Percentiles rank a stretch among this genome's conserved stretches.
Conservation (phyloP, 495 filamentous ascomycete genomes). For the Penicillium antarcticum region DNA sequence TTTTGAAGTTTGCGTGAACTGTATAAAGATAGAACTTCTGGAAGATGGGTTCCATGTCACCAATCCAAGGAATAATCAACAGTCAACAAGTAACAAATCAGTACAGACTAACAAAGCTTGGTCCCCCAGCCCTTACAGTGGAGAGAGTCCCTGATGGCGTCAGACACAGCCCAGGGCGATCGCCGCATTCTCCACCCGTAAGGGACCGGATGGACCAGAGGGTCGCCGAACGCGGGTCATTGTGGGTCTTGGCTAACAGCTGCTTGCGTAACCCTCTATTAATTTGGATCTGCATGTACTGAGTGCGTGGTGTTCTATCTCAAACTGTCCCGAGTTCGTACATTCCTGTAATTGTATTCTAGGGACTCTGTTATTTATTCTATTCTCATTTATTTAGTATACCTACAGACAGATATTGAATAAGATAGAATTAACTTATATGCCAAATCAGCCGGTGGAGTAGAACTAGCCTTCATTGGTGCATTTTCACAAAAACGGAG, state of each 20-base stretch:
- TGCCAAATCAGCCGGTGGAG: too few species aligned
- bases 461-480: too few species aligned
- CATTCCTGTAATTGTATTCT: constrained; percentile 9
- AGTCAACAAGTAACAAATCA: too few species aligned
- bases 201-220: constrained; percentile 42
- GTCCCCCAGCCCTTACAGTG: constrained; percentile 10
- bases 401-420: too few species aligned
- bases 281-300: constrained; percentile 40
- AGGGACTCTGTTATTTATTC: too few species aligned
- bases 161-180: constrained; percentile 35
- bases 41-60: not conserved
- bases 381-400: too few species aligned
- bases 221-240: constrained; percentile 35
- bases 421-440: not conserved
- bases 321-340: constrained; percentile 13
- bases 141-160: constrained; percentile 26
- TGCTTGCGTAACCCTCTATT: constrained; percentile 46
- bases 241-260: constrained; percentile 31
- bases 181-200: constrained; percentile 44
- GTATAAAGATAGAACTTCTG: not conserved
- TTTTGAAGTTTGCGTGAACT: not conserved
- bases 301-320: constrained; percentile 20
- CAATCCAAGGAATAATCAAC: not conserved
- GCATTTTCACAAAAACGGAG: not conserved
- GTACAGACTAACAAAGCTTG: not conserved